Base-by-base conservation (phyloP, 805 yeast species). In the Schwanniomyces pseudopolymorphus region DNA sequence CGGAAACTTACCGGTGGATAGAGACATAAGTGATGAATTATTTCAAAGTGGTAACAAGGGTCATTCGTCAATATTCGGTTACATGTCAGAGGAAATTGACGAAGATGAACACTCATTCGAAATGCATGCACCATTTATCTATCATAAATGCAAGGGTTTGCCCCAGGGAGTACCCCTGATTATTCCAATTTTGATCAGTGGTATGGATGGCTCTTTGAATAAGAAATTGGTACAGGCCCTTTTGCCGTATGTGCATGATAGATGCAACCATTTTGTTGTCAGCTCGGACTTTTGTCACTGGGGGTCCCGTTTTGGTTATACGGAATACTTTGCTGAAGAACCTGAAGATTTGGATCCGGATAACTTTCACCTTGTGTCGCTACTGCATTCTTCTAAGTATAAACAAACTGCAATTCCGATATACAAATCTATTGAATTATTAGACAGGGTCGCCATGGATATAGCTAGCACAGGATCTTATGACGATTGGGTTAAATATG, bases 241-340 rank as follows among this genome's bases (percentile, higher is more conserved):
- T 45, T 61, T 65, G 8, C 81, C 84, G 1, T 85, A 76, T 56
- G 58, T 89, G 43, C 63, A 62, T 5, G 78, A 83, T 54, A 75
- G 77, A 25, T 65, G 67, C 20, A 81, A 80, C 55, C 84, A 89
- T 2, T 87, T 94, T 63, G 81, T 89, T 13, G 75, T 94, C 3
- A 87, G 96, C 60, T 80, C 92, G 1, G 99, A 94, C 69, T 94
- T 94, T 58, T 91, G 97, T 60, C 99, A 94, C 61, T 94, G 99
- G 99, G 80, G 80, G 7, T 47, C 66, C 11, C 61, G 79, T 13
- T 75, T 76, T 47, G 72, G 70, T 9, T 75, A 70, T 52, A 72
- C 79, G 11, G 58, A 60, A 47, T 74, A 72, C 48, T 51, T 63
- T 10, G 48, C 56, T 6, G 48, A 33, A 19, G 35, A 24, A 26